These are phyloP conservation scores for Curvularia spicifera DNA, from an alignment of 2,329 filamentous ascomycete species.

Conservation along the genomic window DNA sequence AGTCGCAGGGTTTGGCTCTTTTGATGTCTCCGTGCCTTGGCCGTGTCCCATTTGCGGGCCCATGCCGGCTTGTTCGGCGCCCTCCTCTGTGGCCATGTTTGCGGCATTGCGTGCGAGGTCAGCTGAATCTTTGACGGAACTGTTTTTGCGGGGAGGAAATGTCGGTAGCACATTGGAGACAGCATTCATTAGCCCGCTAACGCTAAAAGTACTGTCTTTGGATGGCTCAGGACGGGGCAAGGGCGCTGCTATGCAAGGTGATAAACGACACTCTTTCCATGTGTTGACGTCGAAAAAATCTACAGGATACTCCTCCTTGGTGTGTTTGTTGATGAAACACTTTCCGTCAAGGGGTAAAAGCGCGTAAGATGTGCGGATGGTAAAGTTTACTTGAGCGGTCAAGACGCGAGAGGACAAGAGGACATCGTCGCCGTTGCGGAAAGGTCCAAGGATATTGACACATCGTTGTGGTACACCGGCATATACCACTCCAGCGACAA, in stretches of 20 bases:
- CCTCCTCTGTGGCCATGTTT: constrained; percentile 37
- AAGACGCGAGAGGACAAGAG: constrained; percentile 87
- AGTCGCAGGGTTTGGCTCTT: constrained; percentile 41
- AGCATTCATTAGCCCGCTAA: constrained; percentile 55
- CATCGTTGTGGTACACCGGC: constrained; percentile 85
- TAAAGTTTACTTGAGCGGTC: constrained; percentile 92
- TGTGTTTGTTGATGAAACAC: constrained; percentile 85
- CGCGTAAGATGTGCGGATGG: constrained; percentile 82
- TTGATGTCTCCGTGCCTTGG: constrained; percentile 33
- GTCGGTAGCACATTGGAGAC: constrained; percentile 56
- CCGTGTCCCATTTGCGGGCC: constrained; percentile 57
- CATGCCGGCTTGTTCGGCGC: constrained; percentile 45
- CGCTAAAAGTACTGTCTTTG: constrained; percentile 48
- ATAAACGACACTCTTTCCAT: constrained; percentile 80
- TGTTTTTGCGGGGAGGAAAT: constrained; percentile 44
- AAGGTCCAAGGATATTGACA: constrained; percentile 87
- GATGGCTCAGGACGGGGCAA: constrained; percentile 61
- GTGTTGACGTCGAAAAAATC: constrained; percentile 82
- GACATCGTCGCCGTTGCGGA: constrained; percentile 92
- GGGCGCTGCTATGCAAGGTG: constrained; percentile 75
- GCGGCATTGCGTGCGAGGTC: constrained; percentile 37
- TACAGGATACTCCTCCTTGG: constrained; percentile 78
- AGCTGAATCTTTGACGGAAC: constrained; percentile 23
- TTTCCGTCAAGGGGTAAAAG: constrained; percentile 85
- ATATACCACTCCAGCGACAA: constrained; percentile 86